Percentiles rank a stretch among this genome's conserved stretches.
Evolutionary conservation across 2,329 filamentous ascomycete genomes (phyloP).

Genomic region (Arthroderma sp.): DNA sequence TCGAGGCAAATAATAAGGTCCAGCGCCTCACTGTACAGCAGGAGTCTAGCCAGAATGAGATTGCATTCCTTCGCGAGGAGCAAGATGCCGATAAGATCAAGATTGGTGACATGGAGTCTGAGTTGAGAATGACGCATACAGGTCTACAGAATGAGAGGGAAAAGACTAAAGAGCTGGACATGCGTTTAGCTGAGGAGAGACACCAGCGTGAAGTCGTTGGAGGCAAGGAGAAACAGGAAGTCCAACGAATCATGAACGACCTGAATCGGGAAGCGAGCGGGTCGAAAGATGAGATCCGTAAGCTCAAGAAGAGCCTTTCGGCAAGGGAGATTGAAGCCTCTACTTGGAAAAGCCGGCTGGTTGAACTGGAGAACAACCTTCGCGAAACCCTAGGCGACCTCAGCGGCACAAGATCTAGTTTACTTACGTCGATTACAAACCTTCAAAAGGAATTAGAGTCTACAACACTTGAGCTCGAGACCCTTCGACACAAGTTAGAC

Average conservation of each 20-base stretch:
- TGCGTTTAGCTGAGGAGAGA: conserved; percentile 64
- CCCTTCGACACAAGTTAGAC: conserved; percentile 60
- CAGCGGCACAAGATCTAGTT: conserved; percentile 68
- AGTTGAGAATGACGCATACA: conserved; percentile 65
- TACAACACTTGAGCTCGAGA: conserved; percentile 69
- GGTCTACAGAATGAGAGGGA: conserved; percentile 76
- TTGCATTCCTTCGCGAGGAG: conserved; percentile 88
- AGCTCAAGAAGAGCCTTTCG: conserved; percentile 68
- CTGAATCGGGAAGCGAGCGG: conserved; percentile 71
- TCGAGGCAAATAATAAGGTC: conserved; percentile 75
- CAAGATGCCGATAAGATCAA: conserved; percentile 97
- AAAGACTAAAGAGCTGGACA: conserved; percentile 55
- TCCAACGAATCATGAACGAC: conserved; percentile 84
- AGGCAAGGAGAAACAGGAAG: conserved; percentile 82
- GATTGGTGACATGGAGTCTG: conserved; percentile 83
- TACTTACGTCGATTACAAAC: conserved; percentile 76
- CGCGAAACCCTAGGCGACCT: conserved; percentile 77
- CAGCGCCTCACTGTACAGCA: conserved; percentile 80
- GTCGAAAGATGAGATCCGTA: conserved; percentile 74
- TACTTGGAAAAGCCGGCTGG: conserved; percentile 80
- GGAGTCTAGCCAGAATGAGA: conserved; percentile 84
- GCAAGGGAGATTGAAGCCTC: conserved; percentile 76
- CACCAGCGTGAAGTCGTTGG: conserved; percentile 78
- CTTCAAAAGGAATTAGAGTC: conserved; percentile 78
- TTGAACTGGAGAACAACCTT: conserved; percentile 80